Evolutionary conservation across 208 protist genomes (phyloP).

Genomic region (Leishmania martiniquensis): DNA sequence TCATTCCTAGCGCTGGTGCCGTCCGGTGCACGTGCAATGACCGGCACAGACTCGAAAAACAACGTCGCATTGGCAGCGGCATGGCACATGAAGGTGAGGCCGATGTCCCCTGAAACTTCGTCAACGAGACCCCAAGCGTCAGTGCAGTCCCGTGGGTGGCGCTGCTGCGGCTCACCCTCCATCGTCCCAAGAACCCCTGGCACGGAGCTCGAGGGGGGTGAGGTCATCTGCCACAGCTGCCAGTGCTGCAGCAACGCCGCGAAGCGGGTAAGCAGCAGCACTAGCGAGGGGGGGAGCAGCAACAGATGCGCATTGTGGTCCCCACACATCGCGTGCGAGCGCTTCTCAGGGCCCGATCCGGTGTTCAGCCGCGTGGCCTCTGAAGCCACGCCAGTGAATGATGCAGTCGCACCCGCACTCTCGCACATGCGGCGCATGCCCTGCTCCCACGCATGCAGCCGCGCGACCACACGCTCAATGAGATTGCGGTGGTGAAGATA

Average conservation of each 20-base stretch:
- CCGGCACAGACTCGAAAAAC: slow-evolving; percentile 16
- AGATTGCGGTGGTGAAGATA: slow-evolving; percentile 12
- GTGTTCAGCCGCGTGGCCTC: neutral
- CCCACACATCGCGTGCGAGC: neutral
- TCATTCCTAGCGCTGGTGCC: neutral
- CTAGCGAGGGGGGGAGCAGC: slow-evolving; percentile 2
- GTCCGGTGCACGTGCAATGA: neutral
- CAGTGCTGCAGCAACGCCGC: slow-evolving; percentile 14
- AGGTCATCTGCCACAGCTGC: slow-evolving; percentile 7
- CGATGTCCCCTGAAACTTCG: neutral
- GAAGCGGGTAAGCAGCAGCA: slow-evolving; percentile 15
- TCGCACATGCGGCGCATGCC: slow-evolving; percentile 20
- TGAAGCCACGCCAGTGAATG: neutral
- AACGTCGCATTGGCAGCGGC: slow-evolving; percentile 9
- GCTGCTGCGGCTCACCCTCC: neutral
- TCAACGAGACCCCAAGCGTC: neutral
- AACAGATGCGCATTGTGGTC: neutral
- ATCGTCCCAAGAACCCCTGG: neutral
- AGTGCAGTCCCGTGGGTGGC: neutral
- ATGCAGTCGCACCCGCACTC: neutral
- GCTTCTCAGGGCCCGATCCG: neutral
- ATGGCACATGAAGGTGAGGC: slow-evolving; percentile 18
- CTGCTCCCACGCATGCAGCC: slow-evolving; percentile 27
- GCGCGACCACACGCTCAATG: slow-evolving; percentile 8
- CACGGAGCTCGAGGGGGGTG: neutral